Conservation (phyloP, 2,329 filamentous ascomycete genomes). For the Samsoniella hepiali region DNA sequence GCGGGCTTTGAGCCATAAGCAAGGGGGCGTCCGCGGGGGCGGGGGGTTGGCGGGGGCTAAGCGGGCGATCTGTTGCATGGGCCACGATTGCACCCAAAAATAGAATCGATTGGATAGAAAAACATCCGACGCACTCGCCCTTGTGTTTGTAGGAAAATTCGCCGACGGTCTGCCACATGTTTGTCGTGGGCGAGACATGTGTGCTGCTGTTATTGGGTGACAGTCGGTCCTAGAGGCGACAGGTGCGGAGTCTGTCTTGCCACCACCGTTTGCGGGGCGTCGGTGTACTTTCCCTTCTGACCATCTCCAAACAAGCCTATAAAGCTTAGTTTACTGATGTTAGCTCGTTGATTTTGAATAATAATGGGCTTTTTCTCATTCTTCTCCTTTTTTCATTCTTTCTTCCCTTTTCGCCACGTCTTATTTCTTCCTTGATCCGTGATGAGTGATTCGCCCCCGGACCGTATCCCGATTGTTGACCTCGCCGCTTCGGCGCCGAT, state of each 20-base stretch:
- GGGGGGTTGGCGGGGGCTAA: no score
- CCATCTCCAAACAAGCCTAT: not conserved
- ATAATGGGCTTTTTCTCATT: not conserved
- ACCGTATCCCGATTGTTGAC: constrained; percentile 5
- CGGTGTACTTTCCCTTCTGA: constrained; percentile 2
- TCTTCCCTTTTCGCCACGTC: not conserved
- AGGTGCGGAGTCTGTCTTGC: not conserved
- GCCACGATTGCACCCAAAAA: not conserved
- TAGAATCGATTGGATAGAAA: not conserved
- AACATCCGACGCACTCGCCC: not conserved
- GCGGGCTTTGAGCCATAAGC: constrained; percentile 32
- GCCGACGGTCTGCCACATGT: not conserved
- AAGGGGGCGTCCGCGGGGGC: no score
- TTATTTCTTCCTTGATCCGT: not conserved
- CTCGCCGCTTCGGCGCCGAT: not conserved
- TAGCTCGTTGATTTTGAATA: not conserved
- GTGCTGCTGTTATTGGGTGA: not conserved
- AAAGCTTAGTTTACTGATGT: not conserved
- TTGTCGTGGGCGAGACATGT: not conserved
- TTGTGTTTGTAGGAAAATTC: not conserved
- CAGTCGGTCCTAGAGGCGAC: not conserved
- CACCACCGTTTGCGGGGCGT: not conserved
- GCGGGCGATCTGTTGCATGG: no score
- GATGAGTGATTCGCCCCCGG: not conserved
- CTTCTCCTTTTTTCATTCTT: not conserved